Conservation (phyloP, 352 stramenopile species). For the Globisporangium mamillatum region DNA sequence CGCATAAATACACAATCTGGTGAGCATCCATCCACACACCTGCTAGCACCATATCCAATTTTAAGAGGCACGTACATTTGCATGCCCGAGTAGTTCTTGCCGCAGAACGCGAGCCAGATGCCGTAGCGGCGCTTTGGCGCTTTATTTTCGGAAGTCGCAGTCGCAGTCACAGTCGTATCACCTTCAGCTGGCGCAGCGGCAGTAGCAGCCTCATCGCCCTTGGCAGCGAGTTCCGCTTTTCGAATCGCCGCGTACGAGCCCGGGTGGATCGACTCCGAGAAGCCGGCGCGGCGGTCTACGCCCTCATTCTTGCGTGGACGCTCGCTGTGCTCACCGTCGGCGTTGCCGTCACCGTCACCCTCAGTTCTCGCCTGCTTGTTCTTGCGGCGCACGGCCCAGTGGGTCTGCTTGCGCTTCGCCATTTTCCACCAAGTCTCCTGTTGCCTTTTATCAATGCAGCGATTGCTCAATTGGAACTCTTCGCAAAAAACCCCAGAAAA, state of each 20-base stretch:
- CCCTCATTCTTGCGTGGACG: conserved; percentile 15
- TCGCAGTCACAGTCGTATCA: too few relatives aligned
- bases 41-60: background rate
- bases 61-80: conserved; percentile 56
- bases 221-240: conserved; percentile 14
- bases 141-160: conserved; percentile 8
- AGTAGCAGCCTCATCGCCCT: conserved; percentile 6
- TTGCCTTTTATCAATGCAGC: background rate
- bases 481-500: background rate
- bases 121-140: conserved; percentile 67
- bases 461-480: conserved; percentile 2
- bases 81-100: conserved; percentile 88
- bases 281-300: conserved; percentile 49
- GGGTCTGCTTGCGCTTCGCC: conserved; percentile 59
- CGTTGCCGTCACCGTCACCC: conserved; percentile 14
- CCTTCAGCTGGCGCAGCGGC: background rate
- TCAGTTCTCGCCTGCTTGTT: conserved; percentile 54
- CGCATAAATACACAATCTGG: background rate
- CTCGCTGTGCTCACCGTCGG: conserved; percentile 20
- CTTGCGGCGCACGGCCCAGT: conserved; percentile 75
- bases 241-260: conserved; percentile 75
- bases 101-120: conserved; percentile 86
- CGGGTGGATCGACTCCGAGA: conserved; percentile 62
- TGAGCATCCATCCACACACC: background rate
- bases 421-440: background rate